Conservation (phyloP, 1,284 basidiomycete species). For the Ganoderma sp. region DNA sequence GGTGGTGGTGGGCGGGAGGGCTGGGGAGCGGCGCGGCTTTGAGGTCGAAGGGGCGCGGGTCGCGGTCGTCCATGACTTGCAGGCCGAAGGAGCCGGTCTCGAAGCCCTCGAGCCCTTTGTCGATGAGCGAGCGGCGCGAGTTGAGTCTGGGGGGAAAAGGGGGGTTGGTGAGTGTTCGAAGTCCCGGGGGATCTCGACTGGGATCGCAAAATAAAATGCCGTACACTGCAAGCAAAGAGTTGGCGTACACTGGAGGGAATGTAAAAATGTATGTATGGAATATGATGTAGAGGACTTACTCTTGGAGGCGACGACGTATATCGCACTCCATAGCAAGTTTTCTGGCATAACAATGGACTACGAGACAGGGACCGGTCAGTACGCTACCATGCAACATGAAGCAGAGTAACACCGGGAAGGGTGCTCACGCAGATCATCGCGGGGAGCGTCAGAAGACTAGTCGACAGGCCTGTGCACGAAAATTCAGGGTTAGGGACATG, state of each 20-base stretch:
- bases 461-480: conserved; percentile 6
- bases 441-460: not conserved
- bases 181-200: not conserved
- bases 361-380: not conserved
- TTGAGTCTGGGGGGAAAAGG: conserved; percentile 3
- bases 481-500: no score
- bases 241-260: conserved; percentile 4
- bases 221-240: conserved; percentile 15
- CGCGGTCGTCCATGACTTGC: not conserved
- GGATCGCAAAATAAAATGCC: not conserved
- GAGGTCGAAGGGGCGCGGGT: not conserved
- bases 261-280: not conserved
- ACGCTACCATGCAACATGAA: no score
- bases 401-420: not conserved
- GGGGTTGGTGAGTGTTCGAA: not conserved
- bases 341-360: conserved; percentile 1
- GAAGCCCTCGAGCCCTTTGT: conserved; percentile 8
- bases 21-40: not conserved
- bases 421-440: not conserved
- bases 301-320: not conserved
- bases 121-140: conserved; percentile 11
- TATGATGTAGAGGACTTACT: not conserved
- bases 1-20: no score
- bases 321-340: conserved; percentile 3
- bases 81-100: conserved; percentile 19